Evolutionary conservation across 345 rosid genomes (phyloP).

Genomic region (Trapa incisa): DNA sequence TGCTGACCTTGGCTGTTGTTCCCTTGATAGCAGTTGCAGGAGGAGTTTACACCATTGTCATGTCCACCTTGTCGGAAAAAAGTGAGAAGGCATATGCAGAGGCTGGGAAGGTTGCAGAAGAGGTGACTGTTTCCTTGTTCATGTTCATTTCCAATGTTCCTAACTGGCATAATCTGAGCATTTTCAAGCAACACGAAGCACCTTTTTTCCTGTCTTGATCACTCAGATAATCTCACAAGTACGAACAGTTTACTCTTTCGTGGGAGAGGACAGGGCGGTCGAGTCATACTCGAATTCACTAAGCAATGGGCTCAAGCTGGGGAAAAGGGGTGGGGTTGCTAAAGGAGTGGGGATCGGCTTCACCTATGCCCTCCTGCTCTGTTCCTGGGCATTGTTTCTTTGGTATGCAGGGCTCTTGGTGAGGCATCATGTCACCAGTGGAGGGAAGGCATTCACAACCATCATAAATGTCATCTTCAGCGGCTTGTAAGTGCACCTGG

Average conservation of each 20-base stretch:
- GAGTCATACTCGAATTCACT: slow-evolving; percentile 47
- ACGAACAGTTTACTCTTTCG: slow-evolving; percentile 68
- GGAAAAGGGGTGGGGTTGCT: slow-evolving; percentile 53
- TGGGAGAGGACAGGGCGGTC: slow-evolving; percentile 60
- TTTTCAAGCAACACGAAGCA: not conserved
- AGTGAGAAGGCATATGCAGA: slow-evolving; percentile 78
- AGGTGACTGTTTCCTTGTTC: slow-evolving; percentile 25
- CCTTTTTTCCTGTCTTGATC: not conserved
- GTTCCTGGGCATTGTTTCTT: slow-evolving; percentile 68
- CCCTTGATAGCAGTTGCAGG: slow-evolving; percentile 72
- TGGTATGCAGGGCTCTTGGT: slow-evolving; percentile 76
- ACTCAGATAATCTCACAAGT: slow-evolving; percentile 62
- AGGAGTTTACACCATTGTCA: slow-evolving; percentile 51
- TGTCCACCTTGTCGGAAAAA: slow-evolving; percentile 66
- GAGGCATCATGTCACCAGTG: slow-evolving; percentile 48
- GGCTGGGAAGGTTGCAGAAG: slow-evolving; percentile 70
- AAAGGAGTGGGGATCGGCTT: slow-evolving; percentile 71
- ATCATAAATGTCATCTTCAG: slow-evolving; percentile 63
- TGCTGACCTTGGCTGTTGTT: slow-evolving; percentile 76
- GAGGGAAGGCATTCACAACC: slow-evolving; percentile 70
- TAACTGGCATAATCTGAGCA: not conserved
- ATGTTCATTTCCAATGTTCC: not conserved
- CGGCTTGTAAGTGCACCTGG: slow-evolving; percentile 53
- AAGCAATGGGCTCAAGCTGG: slow-evolving; percentile 37
- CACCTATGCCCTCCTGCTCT: slow-evolving; percentile 55